Evolutionary conservation across 2,329 filamentous ascomycete species (phyloP).

Genomic region (Trichophyton schoenleinii): DNA sequence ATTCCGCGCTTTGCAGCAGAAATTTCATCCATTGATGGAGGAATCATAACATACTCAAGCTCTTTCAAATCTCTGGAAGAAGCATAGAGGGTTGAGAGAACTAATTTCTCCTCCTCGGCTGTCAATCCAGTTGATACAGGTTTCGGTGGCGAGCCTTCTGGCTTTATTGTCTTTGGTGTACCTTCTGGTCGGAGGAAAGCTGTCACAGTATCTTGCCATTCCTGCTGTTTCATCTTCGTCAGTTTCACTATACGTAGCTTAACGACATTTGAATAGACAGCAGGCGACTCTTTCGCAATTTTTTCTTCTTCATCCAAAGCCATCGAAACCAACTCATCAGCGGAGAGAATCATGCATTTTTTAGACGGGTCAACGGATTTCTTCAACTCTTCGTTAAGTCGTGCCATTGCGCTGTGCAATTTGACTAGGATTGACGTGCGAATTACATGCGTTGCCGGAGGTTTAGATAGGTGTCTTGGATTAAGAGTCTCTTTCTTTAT

Average conservation of each 20-base stretch:
- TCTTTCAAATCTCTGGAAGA: conserved; percentile 21
- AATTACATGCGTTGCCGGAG: conserved; percentile 31
- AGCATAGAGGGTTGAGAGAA: conserved; percentile 33
- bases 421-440: conserved; percentile 34
- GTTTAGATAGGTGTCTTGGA: conserved; percentile 33
- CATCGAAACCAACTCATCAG: conserved; percentile 35
- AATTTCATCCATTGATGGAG: conserved; percentile 56
- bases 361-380: conserved; percentile 23
- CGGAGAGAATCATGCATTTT: conserved; percentile 25
- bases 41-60: conserved; percentile 51
- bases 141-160: conserved; percentile 15
- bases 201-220: conserved; percentile 57
- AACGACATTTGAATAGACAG: conserved; percentile 71
- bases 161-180: background rate
- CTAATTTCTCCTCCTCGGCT: conserved; percentile 49
- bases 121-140: conserved; percentile 56
- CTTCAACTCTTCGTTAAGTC: conserved; percentile 29
- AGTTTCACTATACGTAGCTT: conserved; percentile 66
- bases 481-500: conserved; percentile 32
- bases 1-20: conserved; percentile 53
- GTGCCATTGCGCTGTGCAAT: conserved; percentile 32
- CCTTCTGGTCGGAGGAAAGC: conserved; percentile 22
- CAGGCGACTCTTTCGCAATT: conserved; percentile 51
- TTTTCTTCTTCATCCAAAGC: conserved; percentile 59
- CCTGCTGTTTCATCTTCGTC: conserved; percentile 57